Conservation (phyloP, 2,329 filamentous ascomycete species). For the Nothophoma quercina region DNA sequence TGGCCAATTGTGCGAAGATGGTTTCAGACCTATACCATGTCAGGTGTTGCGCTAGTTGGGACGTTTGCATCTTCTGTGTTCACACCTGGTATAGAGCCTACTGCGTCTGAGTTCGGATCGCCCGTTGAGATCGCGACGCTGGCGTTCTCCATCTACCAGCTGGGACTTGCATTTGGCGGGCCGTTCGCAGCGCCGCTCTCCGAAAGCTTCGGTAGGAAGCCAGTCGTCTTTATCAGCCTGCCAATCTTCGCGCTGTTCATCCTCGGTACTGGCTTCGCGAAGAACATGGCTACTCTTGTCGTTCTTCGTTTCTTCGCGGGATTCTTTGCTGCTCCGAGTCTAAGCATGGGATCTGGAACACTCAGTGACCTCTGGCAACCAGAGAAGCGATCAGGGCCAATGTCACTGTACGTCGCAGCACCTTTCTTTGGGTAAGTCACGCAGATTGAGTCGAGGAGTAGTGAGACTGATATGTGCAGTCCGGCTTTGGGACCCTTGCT, state of each 20-base stretch:
- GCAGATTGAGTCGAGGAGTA: neutral
- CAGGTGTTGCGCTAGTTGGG: slow-evolving; percentile 19
- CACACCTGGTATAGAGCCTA: slow-evolving; percentile 19
- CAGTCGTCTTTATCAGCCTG: slow-evolving; percentile 74
- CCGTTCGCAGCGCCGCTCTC: slow-evolving; percentile 76
- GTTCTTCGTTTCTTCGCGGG: slow-evolving; percentile 66
- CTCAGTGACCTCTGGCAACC: slow-evolving; percentile 47
- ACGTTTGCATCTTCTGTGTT: slow-evolving; percentile 19
- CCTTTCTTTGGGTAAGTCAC: slow-evolving; percentile 45
- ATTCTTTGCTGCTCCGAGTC: slow-evolving; percentile 36
- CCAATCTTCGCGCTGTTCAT: slow-evolving; percentile 66
- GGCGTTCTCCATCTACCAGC: slow-evolving; percentile 31
- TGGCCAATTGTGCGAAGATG: slow-evolving; percentile 20
- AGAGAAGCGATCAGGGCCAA: slow-evolving; percentile 38
- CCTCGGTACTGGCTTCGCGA: slow-evolving; percentile 55
- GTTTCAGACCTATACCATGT: slow-evolving; percentile 22
- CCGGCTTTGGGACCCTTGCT: slow-evolving; percentile 48
- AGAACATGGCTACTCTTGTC: slow-evolving; percentile 73
- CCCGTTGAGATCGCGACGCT: slow-evolving; percentile 26
- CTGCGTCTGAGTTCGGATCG: slow-evolving; percentile 27
- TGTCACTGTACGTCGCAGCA: slow-evolving; percentile 42
- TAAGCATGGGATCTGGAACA: slow-evolving; percentile 51
- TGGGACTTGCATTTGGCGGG: slow-evolving; percentile 67
- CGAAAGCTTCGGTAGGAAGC: slow-evolving; percentile 72
- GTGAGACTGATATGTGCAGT: neutral